Conservation (phyloP, 2,329 filamentous ascomycete genomes). For the Didymella glomerata region DNA sequence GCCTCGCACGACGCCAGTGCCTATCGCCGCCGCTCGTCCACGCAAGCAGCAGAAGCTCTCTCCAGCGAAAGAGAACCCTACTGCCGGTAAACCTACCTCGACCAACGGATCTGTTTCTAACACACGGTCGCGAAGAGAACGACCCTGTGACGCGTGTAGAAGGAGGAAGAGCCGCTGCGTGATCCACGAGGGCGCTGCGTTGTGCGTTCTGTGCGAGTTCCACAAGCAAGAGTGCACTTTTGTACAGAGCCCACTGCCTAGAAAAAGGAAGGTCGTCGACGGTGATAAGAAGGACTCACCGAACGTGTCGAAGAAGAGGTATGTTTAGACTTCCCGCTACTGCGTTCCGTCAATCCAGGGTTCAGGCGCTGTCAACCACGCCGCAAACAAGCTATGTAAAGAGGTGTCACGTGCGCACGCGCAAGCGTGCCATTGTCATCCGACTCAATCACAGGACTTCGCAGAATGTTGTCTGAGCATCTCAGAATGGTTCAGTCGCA, state of each 20-base stretch:
- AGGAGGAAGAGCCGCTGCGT: conserved; percentile 79
- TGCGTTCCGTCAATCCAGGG: conserved; percentile 17
- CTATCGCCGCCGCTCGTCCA: conserved; percentile 57
- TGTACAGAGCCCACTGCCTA: conserved; percentile 75
- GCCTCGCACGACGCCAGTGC: conserved; percentile 55
- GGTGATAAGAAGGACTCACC: conserved; percentile 67
- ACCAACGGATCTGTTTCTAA: conserved; percentile 48
- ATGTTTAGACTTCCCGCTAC: conserved; percentile 52
- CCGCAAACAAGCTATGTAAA: conserved; percentile 15
- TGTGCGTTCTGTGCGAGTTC: conserved; percentile 79
- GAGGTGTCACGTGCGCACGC: conserved; percentile 36
- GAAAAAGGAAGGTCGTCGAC: conserved; percentile 80
- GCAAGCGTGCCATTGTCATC: conserved; percentile 11
- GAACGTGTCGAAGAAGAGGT: conserved; percentile 72
- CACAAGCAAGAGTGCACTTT: conserved; percentile 82
- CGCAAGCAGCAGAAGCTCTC: conserved; percentile 52
- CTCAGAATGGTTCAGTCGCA: background rate
- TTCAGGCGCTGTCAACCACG: conserved; percentile 23
- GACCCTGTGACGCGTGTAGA: conserved; percentile 72
- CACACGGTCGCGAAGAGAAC: conserved; percentile 52
- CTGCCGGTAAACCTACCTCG: conserved; percentile 51
- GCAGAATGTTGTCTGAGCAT: background rate
- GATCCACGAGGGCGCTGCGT: conserved; percentile 75
- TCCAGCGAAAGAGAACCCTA: conserved; percentile 55
- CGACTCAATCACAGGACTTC: background rate